phyloP scores from a whole-genome alignment of 305 asterid species.

The Fraxinus platypoda region DNA sequence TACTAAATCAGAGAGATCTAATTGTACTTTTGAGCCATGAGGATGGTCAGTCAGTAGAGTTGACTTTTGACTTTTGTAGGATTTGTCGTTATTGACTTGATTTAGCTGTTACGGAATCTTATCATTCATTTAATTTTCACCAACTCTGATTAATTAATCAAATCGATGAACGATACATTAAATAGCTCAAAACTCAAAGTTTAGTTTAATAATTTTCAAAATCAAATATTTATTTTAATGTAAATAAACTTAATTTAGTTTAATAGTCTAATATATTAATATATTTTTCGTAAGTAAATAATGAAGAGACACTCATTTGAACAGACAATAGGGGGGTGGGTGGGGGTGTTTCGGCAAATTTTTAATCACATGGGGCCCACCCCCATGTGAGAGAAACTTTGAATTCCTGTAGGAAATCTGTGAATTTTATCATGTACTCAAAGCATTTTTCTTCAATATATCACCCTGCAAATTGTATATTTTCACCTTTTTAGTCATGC shows the following conservation, averaged over 20 bases:
- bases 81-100: conserved; percentile 9
- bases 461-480: not conserved
- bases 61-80: not conserved
- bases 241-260: too few relatives aligned
- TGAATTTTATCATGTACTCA: too few relatives aligned
- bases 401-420: too few relatives aligned
- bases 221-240: not conserved
- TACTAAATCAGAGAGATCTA: not conserved
- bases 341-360: too few relatives aligned
- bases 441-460: too few relatives aligned
- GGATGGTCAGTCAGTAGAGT: not conserved
- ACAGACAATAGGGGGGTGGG: too few relatives aligned
- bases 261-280: too few relatives aligned
- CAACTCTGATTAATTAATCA: not conserved
- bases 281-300: too few relatives aligned
- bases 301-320: too few relatives aligned
- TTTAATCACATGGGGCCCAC: too few relatives aligned
- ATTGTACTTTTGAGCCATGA: not conserved
- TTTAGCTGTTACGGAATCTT: conserved; percentile 12
- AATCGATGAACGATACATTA: not conserved
- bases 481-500: not conserved
- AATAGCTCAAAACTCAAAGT: not conserved
- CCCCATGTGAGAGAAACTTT: too few relatives aligned
- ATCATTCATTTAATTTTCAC: conserved; percentile 16
- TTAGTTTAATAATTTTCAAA: not conserved